Evolutionary conservation across 2,329 filamentous ascomycete genomes (phyloP), one percentile per base, ranked within the genome.

Genomic region (Pyricularia sp.): DNA sequence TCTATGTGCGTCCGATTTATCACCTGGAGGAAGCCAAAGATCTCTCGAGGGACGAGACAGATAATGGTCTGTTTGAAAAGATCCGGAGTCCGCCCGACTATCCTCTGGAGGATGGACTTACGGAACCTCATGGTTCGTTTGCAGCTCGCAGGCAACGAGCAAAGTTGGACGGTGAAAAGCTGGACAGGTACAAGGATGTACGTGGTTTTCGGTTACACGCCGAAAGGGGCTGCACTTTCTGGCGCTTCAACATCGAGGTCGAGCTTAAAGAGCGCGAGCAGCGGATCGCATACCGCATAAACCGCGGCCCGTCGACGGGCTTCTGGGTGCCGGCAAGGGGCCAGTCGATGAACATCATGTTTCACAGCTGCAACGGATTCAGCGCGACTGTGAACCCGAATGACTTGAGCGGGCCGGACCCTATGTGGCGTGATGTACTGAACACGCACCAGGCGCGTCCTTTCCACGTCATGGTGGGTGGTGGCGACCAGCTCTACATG

Each of bases 401-500:
- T 72, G 82, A 87, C 60, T 88, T 97, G 73, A 94, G 88, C 72
- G 94, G 94, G 0, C 94, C 96, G 0, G 94, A 99, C 76, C 94
- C 94, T 1, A 82, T 99, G 76, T 99, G 96, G 94, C 88, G 93
- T 65, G 94, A 99, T 73, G 91, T 97, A 6, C 80, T 97, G 67
- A 97, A 97, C 74, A 90, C 81, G 26, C 94, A 99, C 73, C 93
- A 96, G 75, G 90, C 88, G 57, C 85, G 87, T 64, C 94, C 94
- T 2, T 99, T 97, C 78, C 96, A 99, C 75, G 92, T 96, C 65
- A 99, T 99, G 94, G 84, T 99, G 69, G 96, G 94, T 44, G 96
- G 94, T 62, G 94, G 94, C 65, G 93, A 97, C 72, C 94, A 99
- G 75, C 89, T 99, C 67, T 99, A 97, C 78, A 97, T 96, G 70